These are phyloP conservation scores for Fusarium nanum DNA, from an alignment of 2,329 filamentous ascomycete genomes.

Conservation along the genomic window DNA sequence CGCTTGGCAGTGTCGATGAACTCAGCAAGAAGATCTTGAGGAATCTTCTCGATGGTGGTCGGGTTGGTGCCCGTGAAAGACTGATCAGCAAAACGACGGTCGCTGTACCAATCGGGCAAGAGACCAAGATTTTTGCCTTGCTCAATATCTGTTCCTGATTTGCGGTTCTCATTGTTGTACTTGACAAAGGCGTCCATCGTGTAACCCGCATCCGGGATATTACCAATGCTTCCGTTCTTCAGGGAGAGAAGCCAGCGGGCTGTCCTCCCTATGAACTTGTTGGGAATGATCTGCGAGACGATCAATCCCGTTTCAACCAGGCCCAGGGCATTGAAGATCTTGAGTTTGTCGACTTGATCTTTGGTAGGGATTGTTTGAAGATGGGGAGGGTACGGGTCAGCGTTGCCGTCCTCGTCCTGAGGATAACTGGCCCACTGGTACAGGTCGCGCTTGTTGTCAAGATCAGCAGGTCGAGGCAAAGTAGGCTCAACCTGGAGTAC, in stretches of 20 bases:
- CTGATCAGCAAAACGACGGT: not conserved
- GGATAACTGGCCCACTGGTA: not conserved
- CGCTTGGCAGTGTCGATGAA: not conserved
- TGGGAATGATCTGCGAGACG: not conserved
- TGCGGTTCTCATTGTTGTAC: not conserved
- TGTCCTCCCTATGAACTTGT: not conserved
- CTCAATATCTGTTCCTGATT: not conserved
- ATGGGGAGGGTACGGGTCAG: not conserved
- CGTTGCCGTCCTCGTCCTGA: not conserved
- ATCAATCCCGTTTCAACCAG: not conserved
- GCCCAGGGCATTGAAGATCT: not conserved
- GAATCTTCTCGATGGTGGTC: not conserved
- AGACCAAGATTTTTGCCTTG: not conserved
- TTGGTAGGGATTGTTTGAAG: not conserved
- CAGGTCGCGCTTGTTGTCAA: not conserved
- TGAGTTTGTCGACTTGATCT: not conserved
- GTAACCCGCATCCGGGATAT: not conserved
- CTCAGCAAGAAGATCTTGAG: not conserved
- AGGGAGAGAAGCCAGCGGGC: not conserved
- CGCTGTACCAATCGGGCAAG: not conserved
- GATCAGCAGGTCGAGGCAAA: not conserved
- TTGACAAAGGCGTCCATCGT: not conserved
- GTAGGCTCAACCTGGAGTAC: not conserved
- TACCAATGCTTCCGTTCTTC: not conserved
- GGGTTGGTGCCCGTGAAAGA: not conserved